Conservation (phyloP, 2,329 filamentous ascomycete species). For the Camptophora hylomeconis region DNA sequence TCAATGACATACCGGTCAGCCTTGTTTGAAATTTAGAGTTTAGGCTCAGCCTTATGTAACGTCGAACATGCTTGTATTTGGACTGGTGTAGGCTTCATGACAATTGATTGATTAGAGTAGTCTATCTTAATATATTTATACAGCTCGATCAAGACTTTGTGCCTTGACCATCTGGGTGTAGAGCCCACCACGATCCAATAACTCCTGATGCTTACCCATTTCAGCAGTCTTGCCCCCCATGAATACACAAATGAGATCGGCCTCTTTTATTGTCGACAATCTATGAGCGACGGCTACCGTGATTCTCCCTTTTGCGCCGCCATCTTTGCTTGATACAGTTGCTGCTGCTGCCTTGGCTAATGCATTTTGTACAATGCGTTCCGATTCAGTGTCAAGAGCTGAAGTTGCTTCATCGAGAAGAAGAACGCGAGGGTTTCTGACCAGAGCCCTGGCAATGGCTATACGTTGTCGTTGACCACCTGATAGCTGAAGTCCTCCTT, state of each 20-base stretch:
- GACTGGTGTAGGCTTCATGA: no score
- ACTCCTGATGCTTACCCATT: constrained; percentile 27
- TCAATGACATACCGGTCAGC: no score
- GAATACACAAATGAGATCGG: constrained; percentile 28
- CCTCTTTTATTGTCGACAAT: constrained; percentile 25
- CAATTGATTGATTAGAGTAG: no score
- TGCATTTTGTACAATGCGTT: constrained; percentile 22
- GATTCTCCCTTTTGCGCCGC: no score
- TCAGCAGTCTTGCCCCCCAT: constrained; percentile 27
- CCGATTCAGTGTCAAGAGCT: constrained; percentile 26
- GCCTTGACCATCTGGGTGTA: constrained; percentile 25
- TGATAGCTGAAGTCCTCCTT: constrained; percentile 23
- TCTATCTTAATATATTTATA: no score
- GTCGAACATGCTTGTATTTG: no score
- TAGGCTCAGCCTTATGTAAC: no score
- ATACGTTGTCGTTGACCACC: constrained; percentile 32
- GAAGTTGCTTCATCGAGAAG: constrained; percentile 33
- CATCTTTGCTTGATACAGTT: no score
- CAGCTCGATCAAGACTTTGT: constrained; percentile 15
- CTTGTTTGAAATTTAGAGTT: no score
- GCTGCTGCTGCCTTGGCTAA: constrained; percentile 19
- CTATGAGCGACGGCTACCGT: constrained; percentile 27
- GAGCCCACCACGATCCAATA: constrained; percentile 26
- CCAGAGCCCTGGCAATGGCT: constrained; percentile 29
- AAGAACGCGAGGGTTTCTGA: constrained; percentile 24